These are phyloP conservation scores for Scedosporium minutisporum DNA, from an alignment of 2,329 filamentous ascomycete genomes.

Conservation along the genomic window DNA sequence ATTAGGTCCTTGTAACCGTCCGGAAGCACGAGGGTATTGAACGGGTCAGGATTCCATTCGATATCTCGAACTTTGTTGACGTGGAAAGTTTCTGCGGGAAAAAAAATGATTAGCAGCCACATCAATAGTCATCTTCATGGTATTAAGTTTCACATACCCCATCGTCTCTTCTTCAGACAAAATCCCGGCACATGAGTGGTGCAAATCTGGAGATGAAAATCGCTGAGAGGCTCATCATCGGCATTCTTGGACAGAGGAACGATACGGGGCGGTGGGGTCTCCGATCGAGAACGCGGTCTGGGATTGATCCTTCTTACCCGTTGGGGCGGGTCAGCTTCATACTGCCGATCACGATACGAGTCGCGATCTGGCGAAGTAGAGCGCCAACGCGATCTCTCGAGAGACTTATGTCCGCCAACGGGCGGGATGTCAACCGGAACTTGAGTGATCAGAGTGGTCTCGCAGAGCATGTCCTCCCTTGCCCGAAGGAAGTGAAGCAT, in stretches of 20 bases:
- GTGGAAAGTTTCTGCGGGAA: conserved; percentile 22
- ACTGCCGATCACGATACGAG: not conserved
- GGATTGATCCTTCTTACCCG: conserved; percentile 9
- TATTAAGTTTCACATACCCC: conserved; percentile 14
- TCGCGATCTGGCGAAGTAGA: not conserved
- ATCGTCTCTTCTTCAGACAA: conserved; percentile 35
- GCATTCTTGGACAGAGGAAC: conserved; percentile 1
- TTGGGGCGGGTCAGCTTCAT: not conserved
- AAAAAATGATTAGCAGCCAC: not conserved
- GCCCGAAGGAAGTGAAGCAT: not conserved
- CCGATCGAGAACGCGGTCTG: conserved; percentile 16
- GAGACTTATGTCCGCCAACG: not conserved
- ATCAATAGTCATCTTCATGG: not conserved
- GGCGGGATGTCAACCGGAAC: not conserved
- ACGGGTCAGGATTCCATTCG: conserved; percentile 37
- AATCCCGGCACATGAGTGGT: conserved; percentile 36
- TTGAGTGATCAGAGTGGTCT: not conserved
- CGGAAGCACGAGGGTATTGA: conserved; percentile 38
- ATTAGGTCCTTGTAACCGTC: conserved; percentile 37
- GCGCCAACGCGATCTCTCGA: not conserved
- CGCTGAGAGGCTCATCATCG: conserved; percentile 21
- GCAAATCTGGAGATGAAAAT: conserved; percentile 30
- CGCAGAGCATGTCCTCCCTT: not conserved
- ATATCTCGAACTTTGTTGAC: conserved; percentile 34
- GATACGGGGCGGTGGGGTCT: conserved; percentile 6